A percentile compares a stretch with the other conserved stretches of the same genome.
These are phyloP conservation scores for Porphyrellus cyaneotinctus DNA, from an alignment of 768 basidiomycete species.

Conservation along the genomic window DNA sequence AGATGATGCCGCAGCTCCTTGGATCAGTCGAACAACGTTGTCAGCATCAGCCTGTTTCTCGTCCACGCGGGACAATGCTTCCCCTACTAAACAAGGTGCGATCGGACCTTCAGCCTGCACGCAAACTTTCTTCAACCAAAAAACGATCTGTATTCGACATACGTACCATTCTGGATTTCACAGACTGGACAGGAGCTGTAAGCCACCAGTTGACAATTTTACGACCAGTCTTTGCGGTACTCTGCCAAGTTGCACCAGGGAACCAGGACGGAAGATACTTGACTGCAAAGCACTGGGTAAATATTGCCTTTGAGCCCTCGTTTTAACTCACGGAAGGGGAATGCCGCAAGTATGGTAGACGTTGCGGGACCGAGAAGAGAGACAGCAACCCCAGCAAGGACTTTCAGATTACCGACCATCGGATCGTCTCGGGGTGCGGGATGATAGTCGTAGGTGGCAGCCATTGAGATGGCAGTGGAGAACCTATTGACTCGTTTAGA, in stretches of 20 bases:
- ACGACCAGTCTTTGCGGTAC: neutral
- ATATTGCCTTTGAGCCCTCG: neutral
- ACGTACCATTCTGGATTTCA: conserved; percentile 1
- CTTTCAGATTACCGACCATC: conserved; percentile 6
- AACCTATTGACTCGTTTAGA: neutral
- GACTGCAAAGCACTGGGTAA: neutral
- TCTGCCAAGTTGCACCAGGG: conserved; percentile 3
- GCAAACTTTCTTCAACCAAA: neutral
- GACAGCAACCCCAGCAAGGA: neutral
- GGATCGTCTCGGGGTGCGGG: conserved; percentile 5
- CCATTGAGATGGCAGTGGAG: conserved; percentile 10
- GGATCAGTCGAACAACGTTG: neutral
- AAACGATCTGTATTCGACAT: neutral
- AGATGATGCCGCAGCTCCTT: conserved; percentile 5
- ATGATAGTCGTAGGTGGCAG: conserved; percentile 9
- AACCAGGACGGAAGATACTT: conserved; percentile 7
- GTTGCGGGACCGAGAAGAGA: neutral
- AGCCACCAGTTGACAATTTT: conserved; percentile 7
- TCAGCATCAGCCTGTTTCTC: neutral
- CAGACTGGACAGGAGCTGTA: neutral
- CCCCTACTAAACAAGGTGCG: conserved; percentile 3
- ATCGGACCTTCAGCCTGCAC: neutral
- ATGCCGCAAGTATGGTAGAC: conserved; percentile 2
- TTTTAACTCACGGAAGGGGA: conserved; percentile 6
- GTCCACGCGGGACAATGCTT: conserved; percentile 1